Base-by-base conservation (phyloP, 1,284 basidiomycete species). In the Puccinia polysora region DNA sequence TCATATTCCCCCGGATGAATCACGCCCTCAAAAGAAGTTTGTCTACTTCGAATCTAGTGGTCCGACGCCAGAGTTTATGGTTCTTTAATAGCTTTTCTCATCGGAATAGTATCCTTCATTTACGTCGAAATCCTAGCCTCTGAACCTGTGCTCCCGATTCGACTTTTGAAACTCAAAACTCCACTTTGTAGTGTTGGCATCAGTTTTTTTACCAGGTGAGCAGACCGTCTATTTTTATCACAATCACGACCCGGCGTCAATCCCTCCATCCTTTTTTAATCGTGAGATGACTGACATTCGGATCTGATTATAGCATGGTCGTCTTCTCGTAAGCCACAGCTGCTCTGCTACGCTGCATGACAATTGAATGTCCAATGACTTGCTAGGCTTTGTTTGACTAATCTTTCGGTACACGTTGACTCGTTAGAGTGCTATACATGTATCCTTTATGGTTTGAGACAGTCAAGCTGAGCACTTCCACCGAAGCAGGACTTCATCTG, bases 371-470 rank as follows among this genome's bases (percentile, higher is more conserved):
- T 20, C 14, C 47, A 53, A 10, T 28, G 14, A 34, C 43, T 40
- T 2, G 49, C 32, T 65, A 30, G 38, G 18, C n/a, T n/a, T n/a
- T n/a, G n/a, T n/a, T n/a, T 52, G 32, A 40, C 50, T 43, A 36
- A 40, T 47, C 18, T 50, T 4, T 34, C 53, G 25, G 38, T 6
- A 50, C 18, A 56, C 12, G 38, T 45, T 34, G 2, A 36, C 18
- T n/a, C 2, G 4, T 5, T 23, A 69, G 67, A 20, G 56, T 69
- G 10, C 32, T 59, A 18, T 77, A 76, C 72, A 76, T 78, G 64
- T 78, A 75, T 45, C 79, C 79, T 0, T 75, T 80, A 36, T 78
- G 65, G 74, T 79, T 80, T 74, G 79, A 80, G 55, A 75, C 77
- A 15, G 79, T 80, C 23, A 77, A 75, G 30, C 74, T 76, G 53